A percentile compares a stretch with the other conserved stretches of the same genome.
Conservation (phyloP, 345 rosid species). For the Heritiera fomes region DNA sequence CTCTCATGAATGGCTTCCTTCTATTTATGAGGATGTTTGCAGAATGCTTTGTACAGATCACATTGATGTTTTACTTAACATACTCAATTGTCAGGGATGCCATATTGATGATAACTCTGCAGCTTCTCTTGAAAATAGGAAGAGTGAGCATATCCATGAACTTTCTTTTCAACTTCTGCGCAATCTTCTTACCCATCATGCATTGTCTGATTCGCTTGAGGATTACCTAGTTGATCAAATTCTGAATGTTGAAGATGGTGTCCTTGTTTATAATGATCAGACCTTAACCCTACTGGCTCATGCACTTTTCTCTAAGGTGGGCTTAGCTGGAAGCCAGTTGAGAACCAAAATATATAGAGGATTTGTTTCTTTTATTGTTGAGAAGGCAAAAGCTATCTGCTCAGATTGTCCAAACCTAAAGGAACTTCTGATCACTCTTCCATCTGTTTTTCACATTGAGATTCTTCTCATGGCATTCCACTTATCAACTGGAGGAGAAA, state of each 20-base stretch:
- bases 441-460: slow-evolving; percentile 85
- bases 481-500: slow-evolving; percentile 75
- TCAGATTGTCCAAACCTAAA: slow-evolving; percentile 51
- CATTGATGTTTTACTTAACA: slow-evolving; percentile 72
- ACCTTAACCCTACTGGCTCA: slow-evolving; percentile 74
- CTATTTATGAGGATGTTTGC: slow-evolving; percentile 72
- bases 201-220: slow-evolving; percentile 65
- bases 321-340: slow-evolving; percentile 64
- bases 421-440: slow-evolving; percentile 72
- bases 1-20: slow-evolving; percentile 68
- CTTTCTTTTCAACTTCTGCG: slow-evolving; percentile 73
- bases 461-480: slow-evolving; percentile 91
- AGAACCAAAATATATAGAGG: slow-evolving; percentile 60
- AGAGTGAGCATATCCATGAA: slow-evolving; percentile 47
- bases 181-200: slow-evolving; percentile 59
- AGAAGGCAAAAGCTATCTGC: slow-evolving; percentile 51
- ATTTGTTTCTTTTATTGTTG: slow-evolving; percentile 59
- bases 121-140: slow-evolving; percentile 59
- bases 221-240: slow-evolving; percentile 70
- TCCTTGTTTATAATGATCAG: slow-evolving; percentile 65
- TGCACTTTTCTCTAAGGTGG: slow-evolving; percentile 57
- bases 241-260: slow-evolving; percentile 68
- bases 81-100: slow-evolving; percentile 50
- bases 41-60: slow-evolving; percentile 57
- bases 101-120: slow-evolving; percentile 46